Conservation (phyloP, 345 rosid genomes). For the Eutrema yunnanense region DNA sequence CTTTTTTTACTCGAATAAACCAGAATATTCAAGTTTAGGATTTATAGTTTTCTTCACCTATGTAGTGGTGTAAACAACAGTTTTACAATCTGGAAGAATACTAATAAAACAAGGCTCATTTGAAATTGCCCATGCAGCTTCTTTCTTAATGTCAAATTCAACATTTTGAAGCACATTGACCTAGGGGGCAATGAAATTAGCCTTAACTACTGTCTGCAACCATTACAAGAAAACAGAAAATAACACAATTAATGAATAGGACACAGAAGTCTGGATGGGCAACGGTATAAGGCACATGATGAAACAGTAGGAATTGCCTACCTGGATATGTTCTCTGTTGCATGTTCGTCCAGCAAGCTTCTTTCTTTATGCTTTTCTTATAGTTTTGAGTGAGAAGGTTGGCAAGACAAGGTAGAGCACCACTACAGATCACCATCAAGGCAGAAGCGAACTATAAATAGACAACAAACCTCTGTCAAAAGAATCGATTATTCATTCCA, state of each 20-base stretch:
- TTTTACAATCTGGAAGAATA: conserved; percentile 87
- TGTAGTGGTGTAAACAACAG: conserved; percentile 57
- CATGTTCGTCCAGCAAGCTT: conserved; percentile 99
- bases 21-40: not conserved
- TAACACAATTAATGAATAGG: not conserved
- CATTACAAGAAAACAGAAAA: not conserved
- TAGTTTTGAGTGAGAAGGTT: conserved; percentile 60
- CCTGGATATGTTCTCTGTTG: conserved; percentile 90
- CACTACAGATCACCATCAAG: conserved; percentile 57
- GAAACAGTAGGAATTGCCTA: conserved; percentile 1
- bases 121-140: too few relatives aligned
- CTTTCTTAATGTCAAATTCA: conserved; percentile 89
- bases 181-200: conserved; percentile 60
- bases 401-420: conserved; percentile 69
- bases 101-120: conserved; percentile 65
- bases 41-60: not conserved
- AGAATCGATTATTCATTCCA: too few relatives aligned
- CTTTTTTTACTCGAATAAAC: too few relatives aligned
- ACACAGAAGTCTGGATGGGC: not conserved
- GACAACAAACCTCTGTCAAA: too few relatives aligned
- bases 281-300: not conserved
- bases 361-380: conserved; percentile 92
- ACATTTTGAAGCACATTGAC: conserved; percentile 66
- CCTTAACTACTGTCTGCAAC: conserved; percentile 63
- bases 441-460: too few relatives aligned